A percentile compares a stretch with the other conserved stretches of the same genome.
Conservation (phyloP, 1,139 yeast genomes). For the Candida tunisiensis region DNA sequence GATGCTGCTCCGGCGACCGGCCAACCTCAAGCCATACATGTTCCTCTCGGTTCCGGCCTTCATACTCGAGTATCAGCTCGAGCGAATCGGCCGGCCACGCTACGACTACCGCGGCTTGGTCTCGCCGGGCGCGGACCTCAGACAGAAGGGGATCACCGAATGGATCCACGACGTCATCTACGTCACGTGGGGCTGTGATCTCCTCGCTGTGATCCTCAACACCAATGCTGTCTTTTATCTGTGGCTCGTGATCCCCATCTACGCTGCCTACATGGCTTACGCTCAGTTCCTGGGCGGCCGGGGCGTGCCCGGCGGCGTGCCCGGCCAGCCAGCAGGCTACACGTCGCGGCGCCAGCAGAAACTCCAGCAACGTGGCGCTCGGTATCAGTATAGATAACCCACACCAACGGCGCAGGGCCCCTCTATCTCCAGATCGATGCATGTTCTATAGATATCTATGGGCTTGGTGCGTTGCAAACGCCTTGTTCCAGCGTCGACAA, state of each 20-base stretch:
- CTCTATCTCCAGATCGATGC: background rate
- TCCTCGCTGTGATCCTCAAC: conserved; percentile 39
- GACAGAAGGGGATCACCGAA: conserved; percentile 54
- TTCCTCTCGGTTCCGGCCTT: conserved; percentile 42
- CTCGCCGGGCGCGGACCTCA: conserved; percentile 47
- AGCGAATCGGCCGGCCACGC: conserved; percentile 49
- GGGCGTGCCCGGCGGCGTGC: conserved; percentile 4
- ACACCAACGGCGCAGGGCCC: too few species aligned
- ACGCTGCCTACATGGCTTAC: conserved; percentile 37
- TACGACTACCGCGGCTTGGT: conserved; percentile 28
- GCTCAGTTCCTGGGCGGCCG: conserved; percentile 15
- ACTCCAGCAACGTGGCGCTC: conserved; percentile 30
- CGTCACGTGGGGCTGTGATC: conserved; percentile 44
- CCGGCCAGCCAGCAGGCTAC: background rate
- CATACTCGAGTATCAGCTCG: conserved; percentile 38
- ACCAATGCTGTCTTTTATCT: conserved; percentile 47
- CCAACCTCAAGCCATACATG: conserved; percentile 31
- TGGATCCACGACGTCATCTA: conserved; percentile 64
- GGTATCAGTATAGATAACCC: too few species aligned
- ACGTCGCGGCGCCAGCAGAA: conserved; percentile 35
- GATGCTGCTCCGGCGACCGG: conserved; percentile 36
- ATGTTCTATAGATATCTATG: background rate
- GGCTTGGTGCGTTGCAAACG: conserved; percentile 7
- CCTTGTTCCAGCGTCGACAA: conserved; percentile 14
- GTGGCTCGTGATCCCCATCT: conserved; percentile 27